Conservation (phyloP, 768 basidiomycete genomes). For the Auricularia cornea region DNA sequence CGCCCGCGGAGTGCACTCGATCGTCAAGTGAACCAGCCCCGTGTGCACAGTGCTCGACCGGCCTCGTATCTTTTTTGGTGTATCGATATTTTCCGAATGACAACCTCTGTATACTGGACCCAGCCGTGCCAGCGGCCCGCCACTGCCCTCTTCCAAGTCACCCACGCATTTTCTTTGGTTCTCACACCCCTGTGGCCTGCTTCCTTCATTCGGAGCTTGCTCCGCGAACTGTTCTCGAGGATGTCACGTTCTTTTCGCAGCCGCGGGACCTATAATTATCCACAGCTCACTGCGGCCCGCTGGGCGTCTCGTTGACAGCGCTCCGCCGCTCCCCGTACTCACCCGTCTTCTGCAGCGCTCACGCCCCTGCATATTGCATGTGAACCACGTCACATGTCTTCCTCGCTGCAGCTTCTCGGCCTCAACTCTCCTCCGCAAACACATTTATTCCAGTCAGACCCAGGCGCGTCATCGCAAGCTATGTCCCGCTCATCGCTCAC, state of each 20-base stretch:
- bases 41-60: background rate
- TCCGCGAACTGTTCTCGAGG: too few relatives aligned
- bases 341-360: background rate
- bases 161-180: too few relatives aligned
- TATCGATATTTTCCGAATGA: background rate
- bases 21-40: slow-evolving; percentile 29
- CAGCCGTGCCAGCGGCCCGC: too few relatives aligned
- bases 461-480: background rate
- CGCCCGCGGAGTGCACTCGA: slow-evolving; percentile 44
- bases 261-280: too few relatives aligned
- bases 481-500: background rate
- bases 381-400: background rate
- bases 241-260: too few relatives aligned
- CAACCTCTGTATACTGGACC: too few relatives aligned
- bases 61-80: background rate
- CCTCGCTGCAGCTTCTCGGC: background rate
- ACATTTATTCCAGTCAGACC: background rate
- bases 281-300: too few relatives aligned
- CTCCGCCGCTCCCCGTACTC: background rate
- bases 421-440: background rate
- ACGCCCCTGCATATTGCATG: background rate
- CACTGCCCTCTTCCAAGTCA: too few relatives aligned
- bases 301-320: too few relatives aligned
- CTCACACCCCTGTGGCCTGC: too few relatives aligned
- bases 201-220: too few relatives aligned